phyloP scores from a whole-genome alignment of 805 yeast genomes.

The Scheffersomyces stipitis region DNA sequence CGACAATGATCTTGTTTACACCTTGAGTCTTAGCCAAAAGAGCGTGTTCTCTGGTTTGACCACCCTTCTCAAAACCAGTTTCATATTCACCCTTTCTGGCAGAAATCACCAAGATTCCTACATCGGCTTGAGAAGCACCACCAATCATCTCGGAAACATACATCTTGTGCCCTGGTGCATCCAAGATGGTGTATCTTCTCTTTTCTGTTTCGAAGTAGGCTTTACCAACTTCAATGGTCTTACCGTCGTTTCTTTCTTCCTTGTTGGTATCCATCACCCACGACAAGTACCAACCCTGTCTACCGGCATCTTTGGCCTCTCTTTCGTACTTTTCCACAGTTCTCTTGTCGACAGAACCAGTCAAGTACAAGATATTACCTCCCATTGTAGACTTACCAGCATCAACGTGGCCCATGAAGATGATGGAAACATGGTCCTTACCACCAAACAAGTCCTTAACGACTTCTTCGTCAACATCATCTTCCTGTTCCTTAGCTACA shows the following conservation, averaged over 20 bases:
- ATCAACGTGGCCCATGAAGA: slow-evolving; percentile 99
- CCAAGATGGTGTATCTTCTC: slow-evolving; percentile 96
- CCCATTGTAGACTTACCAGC: slow-evolving; percentile 99
- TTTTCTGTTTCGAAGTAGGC: slow-evolving; percentile 97
- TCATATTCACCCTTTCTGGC: slow-evolving; percentile 99
- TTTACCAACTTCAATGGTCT: slow-evolving; percentile 98
- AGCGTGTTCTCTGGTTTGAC: slow-evolving; percentile 98
- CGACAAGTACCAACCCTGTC: slow-evolving; percentile 99
- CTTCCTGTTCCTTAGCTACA: slow-evolving; percentile 72
- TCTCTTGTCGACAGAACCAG: slow-evolving; percentile 98
- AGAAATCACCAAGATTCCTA: slow-evolving; percentile 93
- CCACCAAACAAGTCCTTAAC: slow-evolving; percentile 94
- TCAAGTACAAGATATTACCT: slow-evolving; percentile 88
- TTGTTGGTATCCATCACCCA: slow-evolving; percentile 99
- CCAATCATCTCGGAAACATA: slow-evolving; percentile 99
- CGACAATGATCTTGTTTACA: slow-evolving; percentile 89
- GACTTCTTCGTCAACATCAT: slow-evolving; percentile 79
- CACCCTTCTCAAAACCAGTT: slow-evolving; percentile 98
- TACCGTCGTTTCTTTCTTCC: slow-evolving; percentile 98
- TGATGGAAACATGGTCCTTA: slow-evolving; percentile 93
- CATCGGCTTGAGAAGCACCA: slow-evolving; percentile 99
- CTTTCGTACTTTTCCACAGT: slow-evolving; percentile 97
- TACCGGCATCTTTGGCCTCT: slow-evolving; percentile 98
- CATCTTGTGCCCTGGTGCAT: slow-evolving; percentile 99
- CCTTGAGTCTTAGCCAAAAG: slow-evolving; percentile 97